phyloP scores from a whole-genome alignment of 2,329 filamentous ascomycete genomes.

The Grosmannia clavigera region DNA sequence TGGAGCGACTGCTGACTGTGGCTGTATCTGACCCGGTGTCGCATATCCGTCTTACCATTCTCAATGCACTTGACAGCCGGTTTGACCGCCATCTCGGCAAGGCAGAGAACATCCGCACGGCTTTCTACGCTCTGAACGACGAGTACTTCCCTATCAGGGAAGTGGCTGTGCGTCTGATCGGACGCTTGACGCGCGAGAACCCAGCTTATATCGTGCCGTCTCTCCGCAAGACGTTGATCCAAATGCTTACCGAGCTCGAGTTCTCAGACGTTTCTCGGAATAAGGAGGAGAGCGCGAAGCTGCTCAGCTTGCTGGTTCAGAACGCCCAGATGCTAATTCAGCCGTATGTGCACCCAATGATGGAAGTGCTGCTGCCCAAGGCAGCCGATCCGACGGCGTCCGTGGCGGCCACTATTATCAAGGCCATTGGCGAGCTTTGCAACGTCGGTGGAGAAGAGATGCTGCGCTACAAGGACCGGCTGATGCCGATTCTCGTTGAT shows the following conservation, averaged over 20 bases:
- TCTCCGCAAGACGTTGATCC: slow-evolving; percentile 84
- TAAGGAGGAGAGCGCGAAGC: slow-evolving; percentile 90
- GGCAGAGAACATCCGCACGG: slow-evolving; percentile 88
- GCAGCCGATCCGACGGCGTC: slow-evolving; percentile 73
- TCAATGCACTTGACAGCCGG: slow-evolving; percentile 78
- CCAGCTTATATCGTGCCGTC: slow-evolving; percentile 97
- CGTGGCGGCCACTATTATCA: slow-evolving; percentile 88
- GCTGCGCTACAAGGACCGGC: slow-evolving; percentile 74
- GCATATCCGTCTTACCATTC: slow-evolving; percentile 76
- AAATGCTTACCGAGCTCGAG: slow-evolving; percentile 89
- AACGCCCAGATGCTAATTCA: slow-evolving; percentile 90
- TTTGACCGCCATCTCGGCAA: slow-evolving; percentile 97
- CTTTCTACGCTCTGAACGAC: slow-evolving; percentile 93
- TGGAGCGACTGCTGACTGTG: slow-evolving; percentile 90
- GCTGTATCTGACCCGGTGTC: slow-evolving; percentile 86
- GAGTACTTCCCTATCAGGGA: slow-evolving; percentile 87
- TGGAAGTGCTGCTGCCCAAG: slow-evolving; percentile 86
- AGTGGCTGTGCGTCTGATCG: slow-evolving; percentile 91
- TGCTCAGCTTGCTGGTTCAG: slow-evolving; percentile 84
- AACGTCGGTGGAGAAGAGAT: slow-evolving; percentile 92
- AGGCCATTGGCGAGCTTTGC: slow-evolving; percentile 86
- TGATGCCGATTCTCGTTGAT: slow-evolving; percentile 93
- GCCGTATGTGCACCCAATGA: slow-evolving; percentile 94
- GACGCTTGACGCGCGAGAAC: slow-evolving; percentile 79
- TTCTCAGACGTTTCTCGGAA: slow-evolving; percentile 89